Evolutionary conservation across 1,139 yeast species (phyloP).

Genomic region (Kodamaea ohmeri): DNA sequence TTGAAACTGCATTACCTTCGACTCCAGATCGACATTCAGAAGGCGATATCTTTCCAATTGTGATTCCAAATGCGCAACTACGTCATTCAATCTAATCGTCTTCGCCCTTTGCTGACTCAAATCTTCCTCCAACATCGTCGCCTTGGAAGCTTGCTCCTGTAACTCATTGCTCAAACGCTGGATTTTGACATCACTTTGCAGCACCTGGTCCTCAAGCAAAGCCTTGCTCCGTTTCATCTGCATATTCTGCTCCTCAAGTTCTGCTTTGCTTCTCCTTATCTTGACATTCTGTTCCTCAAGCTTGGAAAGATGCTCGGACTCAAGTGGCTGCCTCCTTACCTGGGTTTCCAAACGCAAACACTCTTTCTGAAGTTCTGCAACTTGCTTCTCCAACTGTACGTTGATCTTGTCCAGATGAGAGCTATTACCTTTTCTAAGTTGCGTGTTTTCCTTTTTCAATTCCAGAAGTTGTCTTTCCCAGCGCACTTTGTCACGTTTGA

Average conservation of each 20-base stretch:
- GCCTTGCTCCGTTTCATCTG: not conserved
- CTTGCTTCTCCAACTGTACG: conserved; percentile 1
- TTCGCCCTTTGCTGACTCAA: not conserved
- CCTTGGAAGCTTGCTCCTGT: not conserved
- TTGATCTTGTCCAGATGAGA: not conserved
- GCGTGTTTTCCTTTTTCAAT: conserved; percentile 1
- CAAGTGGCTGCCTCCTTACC: not conserved
- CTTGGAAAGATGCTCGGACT: not conserved
- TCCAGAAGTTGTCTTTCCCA: conserved; percentile 1
- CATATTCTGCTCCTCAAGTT: conserved; percentile 1
- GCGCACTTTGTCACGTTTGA: not conserved
- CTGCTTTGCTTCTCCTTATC: not conserved
- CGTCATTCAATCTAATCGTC: not conserved
- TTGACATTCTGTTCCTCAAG: conserved; percentile 1
- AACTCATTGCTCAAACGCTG: not conserved
- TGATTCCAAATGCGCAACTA: not conserved
- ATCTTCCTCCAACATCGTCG: not conserved
- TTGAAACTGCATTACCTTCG: not conserved
- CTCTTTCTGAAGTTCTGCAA: not conserved
- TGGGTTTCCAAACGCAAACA: conserved; percentile 3
- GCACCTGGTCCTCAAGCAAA: not conserved
- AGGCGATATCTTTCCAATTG: not conserved
- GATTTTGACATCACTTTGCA: not conserved
- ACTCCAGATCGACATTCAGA: too few relatives aligned
- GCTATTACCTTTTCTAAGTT: not conserved